phyloP scores from a whole-genome alignment of 306 rosid species.

The Cucumis sativus region Cucumber_9930_V3 NC_026660.2:4794001-4794500 shows the following conservation, averaged over 20 bases:
- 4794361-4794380: background rate
- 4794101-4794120: background rate
- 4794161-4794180: background rate
- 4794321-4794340: background rate
- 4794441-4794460: conserved; percentile 65
- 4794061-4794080: conserved; percentile 22
- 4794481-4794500: conserved; percentile 26
- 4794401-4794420: conserved; percentile 63
- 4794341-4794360: background rate
- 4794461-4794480: conserved; percentile 78
- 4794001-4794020: conserved; percentile 74
- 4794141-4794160: background rate
- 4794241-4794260: background rate
- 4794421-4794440: conserved; percentile 86
- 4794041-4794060: conserved; percentile 80
- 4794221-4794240: background rate
- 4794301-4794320: background rate
- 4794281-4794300: too few relatives aligned
- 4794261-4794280: background rate
- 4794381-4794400: background rate
- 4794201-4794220: background rate
- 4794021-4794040: conserved; percentile 78
- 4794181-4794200: background rate
- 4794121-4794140: background rate
- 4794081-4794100: background rate